These are phyloP conservation scores for Escallonia herrerae DNA, from an alignment of 129 eudicot species.

Conservation along the genomic window DNA sequence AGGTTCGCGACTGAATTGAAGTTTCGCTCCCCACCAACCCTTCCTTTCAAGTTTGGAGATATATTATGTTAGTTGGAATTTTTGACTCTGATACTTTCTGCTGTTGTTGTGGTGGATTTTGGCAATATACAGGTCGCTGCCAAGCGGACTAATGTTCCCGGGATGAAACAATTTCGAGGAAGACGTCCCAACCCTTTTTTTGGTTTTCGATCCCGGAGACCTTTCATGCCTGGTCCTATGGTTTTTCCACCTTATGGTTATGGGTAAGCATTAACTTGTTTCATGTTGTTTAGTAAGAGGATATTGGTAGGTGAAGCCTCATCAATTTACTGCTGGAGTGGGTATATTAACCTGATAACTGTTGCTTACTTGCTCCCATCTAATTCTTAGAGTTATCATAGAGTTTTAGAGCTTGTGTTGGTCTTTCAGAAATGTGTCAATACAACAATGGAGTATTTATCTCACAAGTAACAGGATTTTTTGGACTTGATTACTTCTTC, in stretches of 20 bases:
- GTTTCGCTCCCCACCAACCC: no score
- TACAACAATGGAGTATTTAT: no score
- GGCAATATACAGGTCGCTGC: slow-evolving; percentile 49
- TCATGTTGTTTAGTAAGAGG: neutral
- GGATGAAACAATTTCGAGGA: slow-evolving; percentile 58
- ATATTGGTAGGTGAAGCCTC: neutral
- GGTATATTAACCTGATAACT: no score
- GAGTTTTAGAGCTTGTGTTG: no score
- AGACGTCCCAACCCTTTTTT: slow-evolving; percentile 63
- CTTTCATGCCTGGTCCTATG: slow-evolving; percentile 66
- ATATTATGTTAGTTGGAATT: slow-evolving; percentile 11
- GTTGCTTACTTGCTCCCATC: no score
- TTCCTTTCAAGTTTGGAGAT: no score
- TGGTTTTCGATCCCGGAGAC: slow-evolving; percentile 56
- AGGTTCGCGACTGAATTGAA: slow-evolving; percentile 27
- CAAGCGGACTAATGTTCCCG: slow-evolving; percentile 66
- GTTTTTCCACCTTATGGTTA: slow-evolving; percentile 71
- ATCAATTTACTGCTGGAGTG: neutral
- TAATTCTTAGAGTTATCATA: no score
- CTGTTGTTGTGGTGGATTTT: slow-evolving; percentile 12
- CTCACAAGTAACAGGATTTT: no score
- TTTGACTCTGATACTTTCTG: neutral
- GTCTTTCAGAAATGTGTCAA: no score
- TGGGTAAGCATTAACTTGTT: slow-evolving; percentile 43
- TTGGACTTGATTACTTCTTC: no score